Conservation (phyloP, 768 basidiomycete genomes). For the Sarcomyxa edulis region DNA sequence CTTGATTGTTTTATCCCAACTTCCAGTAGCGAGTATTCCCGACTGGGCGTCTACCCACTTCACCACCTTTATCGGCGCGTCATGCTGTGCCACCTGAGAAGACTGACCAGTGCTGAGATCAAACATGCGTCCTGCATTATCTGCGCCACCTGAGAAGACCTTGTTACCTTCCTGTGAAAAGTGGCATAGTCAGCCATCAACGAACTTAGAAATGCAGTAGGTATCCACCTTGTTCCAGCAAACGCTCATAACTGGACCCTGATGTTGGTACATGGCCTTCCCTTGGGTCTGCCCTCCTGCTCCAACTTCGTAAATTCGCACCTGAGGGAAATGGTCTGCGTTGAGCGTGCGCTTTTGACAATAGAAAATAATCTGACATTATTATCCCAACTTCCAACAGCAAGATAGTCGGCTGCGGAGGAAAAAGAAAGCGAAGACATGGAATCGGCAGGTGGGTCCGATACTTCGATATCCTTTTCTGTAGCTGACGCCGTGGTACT, state of each 20-base stretch:
- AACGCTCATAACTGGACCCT: conserved; percentile 82
- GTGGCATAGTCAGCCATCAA: neutral
- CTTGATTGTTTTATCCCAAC: conserved; percentile 97
- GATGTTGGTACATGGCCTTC: conserved; percentile 87
- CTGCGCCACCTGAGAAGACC: conserved; percentile 87
- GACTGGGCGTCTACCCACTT: conserved; percentile 74
- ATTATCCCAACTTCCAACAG: conserved; percentile 93
- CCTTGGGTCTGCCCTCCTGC: conserved; percentile 76
- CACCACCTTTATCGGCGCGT: conserved; percentile 80
- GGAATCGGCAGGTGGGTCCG: conserved; percentile 79
- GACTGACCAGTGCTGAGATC: conserved; percentile 80
- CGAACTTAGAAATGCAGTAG: neutral
- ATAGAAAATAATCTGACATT: conserved; percentile 46
- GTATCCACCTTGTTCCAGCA: conserved; percentile 84
- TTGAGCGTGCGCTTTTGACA: neutral
- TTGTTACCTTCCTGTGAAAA: conserved; percentile 80
- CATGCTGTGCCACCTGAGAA: conserved; percentile 86
- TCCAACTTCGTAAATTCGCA: conserved; percentile 89
- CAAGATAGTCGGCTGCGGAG: conserved; percentile 80
- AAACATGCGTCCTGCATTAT: conserved; percentile 92
- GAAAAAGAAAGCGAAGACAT: conserved; percentile 86
- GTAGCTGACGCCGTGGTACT: conserved; percentile 32
- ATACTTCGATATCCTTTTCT: conserved; percentile 82
- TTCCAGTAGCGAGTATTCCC: conserved; percentile 83
- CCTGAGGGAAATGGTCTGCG: conserved; percentile 36